Percentiles rank a stretch among this genome's conserved stretches.
These are phyloP conservation scores for Pseudohalonectria lignicola DNA, from an alignment of 2,329 filamentous ascomycete species.

Conservation along the genomic window DNA sequence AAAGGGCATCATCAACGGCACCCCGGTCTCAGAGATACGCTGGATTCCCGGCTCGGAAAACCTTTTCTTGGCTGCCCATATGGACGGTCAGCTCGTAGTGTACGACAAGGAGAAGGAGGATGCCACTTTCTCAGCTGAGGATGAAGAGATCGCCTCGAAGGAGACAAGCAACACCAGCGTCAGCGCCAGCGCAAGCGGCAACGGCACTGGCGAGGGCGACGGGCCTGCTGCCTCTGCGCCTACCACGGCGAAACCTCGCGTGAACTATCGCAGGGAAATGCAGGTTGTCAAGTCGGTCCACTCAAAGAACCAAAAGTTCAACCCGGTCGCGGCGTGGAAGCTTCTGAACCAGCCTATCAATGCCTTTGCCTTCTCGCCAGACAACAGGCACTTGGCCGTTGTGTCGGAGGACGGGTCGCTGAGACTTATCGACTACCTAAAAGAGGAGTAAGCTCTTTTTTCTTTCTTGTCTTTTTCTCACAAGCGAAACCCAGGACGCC, in stretches of 20 bases:
- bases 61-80: slow-evolving; percentile 82
- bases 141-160: slow-evolving; percentile 33
- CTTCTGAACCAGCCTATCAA: slow-evolving; percentile 85
- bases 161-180: no score
- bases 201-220: slow-evolving; percentile 32
- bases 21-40: slow-evolving; percentile 74
- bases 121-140: slow-evolving; percentile 63
- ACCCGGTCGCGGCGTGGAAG: slow-evolving; percentile 89
- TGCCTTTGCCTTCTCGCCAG: slow-evolving; percentile 84
- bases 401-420: slow-evolving; percentile 87
- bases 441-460: slow-evolving; percentile 58
- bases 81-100: slow-evolving; percentile 81
- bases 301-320: slow-evolving; percentile 85
- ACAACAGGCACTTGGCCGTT: slow-evolving; percentile 75
- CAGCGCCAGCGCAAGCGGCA: no score
- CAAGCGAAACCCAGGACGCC: no score
- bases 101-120: slow-evolving; percentile 98
- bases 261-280: slow-evolving; percentile 37
- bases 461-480: not conserved
- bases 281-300: slow-evolving; percentile 83
- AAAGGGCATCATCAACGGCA: slow-evolving; percentile 75
- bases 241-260: slow-evolving; percentile 18
- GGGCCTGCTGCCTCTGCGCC: slow-evolving; percentile 12
- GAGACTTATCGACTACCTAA: slow-evolving; percentile 81
- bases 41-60: slow-evolving; percentile 95